Evolutionary conservation across 2,329 filamentous ascomycete genomes (phyloP).

Genomic region (Sarocladiaceae sp.): DNA sequence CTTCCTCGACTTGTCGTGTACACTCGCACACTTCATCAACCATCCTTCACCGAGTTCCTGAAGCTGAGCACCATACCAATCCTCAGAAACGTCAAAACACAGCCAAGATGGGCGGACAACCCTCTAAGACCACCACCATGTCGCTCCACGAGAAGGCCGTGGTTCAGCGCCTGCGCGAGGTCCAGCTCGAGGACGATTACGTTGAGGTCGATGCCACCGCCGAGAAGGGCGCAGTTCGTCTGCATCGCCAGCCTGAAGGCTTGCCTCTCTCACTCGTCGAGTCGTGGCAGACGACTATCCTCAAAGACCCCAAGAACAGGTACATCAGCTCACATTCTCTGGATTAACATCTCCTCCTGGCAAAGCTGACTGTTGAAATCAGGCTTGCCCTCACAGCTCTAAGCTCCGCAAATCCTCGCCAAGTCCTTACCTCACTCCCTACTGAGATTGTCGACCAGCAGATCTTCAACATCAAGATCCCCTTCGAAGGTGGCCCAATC

Average conservation of each 20-base stretch:
- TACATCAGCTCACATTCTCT: slow-evolving; percentile 19
- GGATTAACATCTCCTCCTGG: background rate
- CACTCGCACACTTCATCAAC: too few species aligned
- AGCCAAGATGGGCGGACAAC: slow-evolving; percentile 43
- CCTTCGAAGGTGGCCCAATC: slow-evolving; percentile 73
- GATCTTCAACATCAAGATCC: slow-evolving; percentile 76
- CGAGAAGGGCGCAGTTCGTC: slow-evolving; percentile 10
- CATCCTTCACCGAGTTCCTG: too few species aligned
- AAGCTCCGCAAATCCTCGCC: slow-evolving; percentile 57
- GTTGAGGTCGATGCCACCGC: slow-evolving; percentile 37
- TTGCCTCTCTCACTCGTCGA: slow-evolving; percentile 46
- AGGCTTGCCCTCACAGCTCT: slow-evolving; percentile 73
- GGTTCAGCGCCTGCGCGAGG: slow-evolving; percentile 34
- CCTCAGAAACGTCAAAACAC: too few species aligned
- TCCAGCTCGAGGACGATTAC: slow-evolving; percentile 45
- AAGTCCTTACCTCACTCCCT: slow-evolving; percentile 58
- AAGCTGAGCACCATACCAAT: too few species aligned
- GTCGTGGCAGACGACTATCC: slow-evolving; percentile 55
- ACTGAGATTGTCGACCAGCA: slow-evolving; percentile 65
- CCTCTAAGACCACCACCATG: slow-evolving; percentile 30
- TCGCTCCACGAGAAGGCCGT: slow-evolving; percentile 35
- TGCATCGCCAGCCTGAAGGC: slow-evolving; percentile 28
- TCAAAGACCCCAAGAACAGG: slow-evolving; percentile 62
- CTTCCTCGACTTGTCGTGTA: too few species aligned
- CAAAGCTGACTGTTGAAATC: background rate